Base-by-base conservation (phyloP, 2,329 filamentous ascomycete genomes). In the Epichloe uncinata region DNA sequence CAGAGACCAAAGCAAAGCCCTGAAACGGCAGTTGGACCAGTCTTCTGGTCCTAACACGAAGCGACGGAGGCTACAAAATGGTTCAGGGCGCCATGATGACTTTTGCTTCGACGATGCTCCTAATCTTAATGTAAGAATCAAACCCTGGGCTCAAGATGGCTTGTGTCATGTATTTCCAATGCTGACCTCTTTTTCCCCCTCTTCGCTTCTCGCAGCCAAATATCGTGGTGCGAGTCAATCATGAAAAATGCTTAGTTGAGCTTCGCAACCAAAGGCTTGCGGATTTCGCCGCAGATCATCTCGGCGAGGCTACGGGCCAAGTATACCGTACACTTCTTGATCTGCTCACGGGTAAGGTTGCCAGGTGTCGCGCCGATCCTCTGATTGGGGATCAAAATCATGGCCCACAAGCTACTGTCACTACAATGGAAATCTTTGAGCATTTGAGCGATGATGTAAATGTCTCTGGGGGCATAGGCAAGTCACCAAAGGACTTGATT, bases 171-270 rank as follows among this genome's bases (percentile, higher is more conserved):
- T 22, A 20, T 22, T 1, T n/a, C 18, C 13, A 1, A n/a, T 47
- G 35, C 49, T 53, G 45, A 53, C 26, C 6, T 20, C 20, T 18
- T 20, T n/a, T 40, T 16, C 4, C 7, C 6, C 6, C 15, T 6
- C 42, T 41, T 5, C 15, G 38, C 13, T 5, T 40, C 12, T 6
- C n/a, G 33, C 61, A 94, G 82, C 77, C 80, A 46, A 78, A 85
- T 51, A 72, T 89, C 55, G 75, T 90, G 36, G 72, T 97, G 45
- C 80, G 84, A 33, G 73, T 96, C 49, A 96, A 95, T 62, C 84
- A 87, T 60, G 84, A 90, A 50, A 94, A 91, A 64, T 87, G 88
- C 52, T 73, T 84, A 6, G 86, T 96, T 9, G 82, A 86, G 46
- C 73, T 95, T 54, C 86, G 91, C 50, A 95, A 88, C 58, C 77